A percentile compares a stretch with the other conserved stretches of the same genome.
Conservation (phyloP, 2,329 filamentous ascomycete species). For the Lecanicillium sp. region DNA sequence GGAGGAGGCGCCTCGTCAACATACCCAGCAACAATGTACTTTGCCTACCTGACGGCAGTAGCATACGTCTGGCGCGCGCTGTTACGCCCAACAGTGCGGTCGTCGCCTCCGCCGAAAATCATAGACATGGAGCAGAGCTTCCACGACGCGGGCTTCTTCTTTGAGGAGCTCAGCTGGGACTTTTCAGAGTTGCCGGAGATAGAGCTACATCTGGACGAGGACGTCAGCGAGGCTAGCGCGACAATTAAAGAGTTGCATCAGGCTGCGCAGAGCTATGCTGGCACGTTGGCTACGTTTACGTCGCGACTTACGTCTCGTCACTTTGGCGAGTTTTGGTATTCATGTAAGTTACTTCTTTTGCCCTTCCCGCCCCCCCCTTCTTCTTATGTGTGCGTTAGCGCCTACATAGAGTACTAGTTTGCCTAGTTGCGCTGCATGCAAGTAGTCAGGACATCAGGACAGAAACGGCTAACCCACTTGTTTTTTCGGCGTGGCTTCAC, state of each 20-base stretch:
- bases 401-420: no score
- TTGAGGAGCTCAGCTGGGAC: slow-evolving; percentile 10
- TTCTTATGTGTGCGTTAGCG: no score
- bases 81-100: slow-evolving; percentile 10
- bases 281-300: slow-evolving; percentile 8
- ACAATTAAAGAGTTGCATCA: slow-evolving; percentile 11
- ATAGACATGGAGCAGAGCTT: slow-evolving; percentile 7
- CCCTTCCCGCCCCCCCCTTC: no score
- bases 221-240: slow-evolving; percentile 7
- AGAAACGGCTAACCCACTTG: no score
- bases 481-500: not conserved
- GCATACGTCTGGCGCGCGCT: slow-evolving; percentile 11
- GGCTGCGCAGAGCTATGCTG: slow-evolving; percentile 9
- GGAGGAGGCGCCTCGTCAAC: not conserved
- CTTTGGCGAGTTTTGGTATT: slow-evolving; percentile 11
- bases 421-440: not conserved
- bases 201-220: slow-evolving; percentile 9
- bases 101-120: slow-evolving; percentile 8
- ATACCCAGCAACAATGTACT: slow-evolving; percentile 10
- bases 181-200: slow-evolving; percentile 10
- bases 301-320: slow-evolving; percentile 9
- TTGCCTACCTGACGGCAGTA: slow-evolving; percentile 10
- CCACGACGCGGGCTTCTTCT: slow-evolving; percentile 7
- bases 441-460: no score
- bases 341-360: slow-evolving; percentile 6